Percentiles rank a stretch among this genome's conserved stretches.
Evolutionary conservation across 441 rosid species (phyloP).

Genomic region (Gossypium aridum): DNA sequence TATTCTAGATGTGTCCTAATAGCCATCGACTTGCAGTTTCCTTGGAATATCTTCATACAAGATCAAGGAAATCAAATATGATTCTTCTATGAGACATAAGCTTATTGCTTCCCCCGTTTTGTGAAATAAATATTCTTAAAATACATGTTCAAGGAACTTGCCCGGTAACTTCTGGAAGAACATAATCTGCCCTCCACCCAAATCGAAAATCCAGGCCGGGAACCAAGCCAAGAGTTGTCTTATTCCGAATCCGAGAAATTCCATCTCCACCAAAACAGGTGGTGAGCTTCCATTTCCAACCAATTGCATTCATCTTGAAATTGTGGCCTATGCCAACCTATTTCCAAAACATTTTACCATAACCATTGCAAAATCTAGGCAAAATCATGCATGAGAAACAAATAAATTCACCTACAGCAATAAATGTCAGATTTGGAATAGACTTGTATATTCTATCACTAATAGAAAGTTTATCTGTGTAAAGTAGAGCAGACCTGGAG

Average conservation of each 20-base stretch:
- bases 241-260: conserved; percentile 67
- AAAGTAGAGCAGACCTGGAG: conserved; percentile 57
- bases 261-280: conserved; percentile 88
- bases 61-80: background rate
- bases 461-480: background rate
- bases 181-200: conserved; percentile 91
- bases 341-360: conserved; percentile 5
- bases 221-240: conserved; percentile 66
- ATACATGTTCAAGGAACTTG: conserved; percentile 26
- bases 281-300: conserved; percentile 91
- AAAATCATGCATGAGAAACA: background rate
- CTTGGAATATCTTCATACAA: background rate
- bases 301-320: conserved; percentile 67
- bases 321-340: conserved; percentile 88
- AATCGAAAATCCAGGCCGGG: conserved; percentile 88
- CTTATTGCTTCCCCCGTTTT: background rate
- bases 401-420: background rate
- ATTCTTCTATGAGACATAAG: background rate
- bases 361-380: background rate
- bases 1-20: background rate
- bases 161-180: conserved; percentile 87
- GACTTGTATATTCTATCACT: background rate
- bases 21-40: background rate
- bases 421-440: background rate
- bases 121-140: background rate